Evolutionary conservation across 306 rosid genomes (phyloP).

Genomic region (Corylus americana): DNA sequence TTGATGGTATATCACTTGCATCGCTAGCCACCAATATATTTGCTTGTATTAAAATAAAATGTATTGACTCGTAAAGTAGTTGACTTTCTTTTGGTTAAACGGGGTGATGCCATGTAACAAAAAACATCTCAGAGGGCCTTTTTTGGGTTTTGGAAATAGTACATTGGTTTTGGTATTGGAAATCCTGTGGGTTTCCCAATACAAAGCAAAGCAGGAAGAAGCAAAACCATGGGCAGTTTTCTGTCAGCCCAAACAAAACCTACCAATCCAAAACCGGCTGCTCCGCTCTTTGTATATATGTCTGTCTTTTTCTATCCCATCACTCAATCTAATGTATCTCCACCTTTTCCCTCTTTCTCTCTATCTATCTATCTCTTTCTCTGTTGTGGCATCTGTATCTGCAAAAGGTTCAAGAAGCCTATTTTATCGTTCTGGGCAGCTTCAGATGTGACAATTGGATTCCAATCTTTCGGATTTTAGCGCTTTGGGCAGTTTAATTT

Average conservation of each 20-base stretch:
- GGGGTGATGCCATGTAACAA: not conserved
- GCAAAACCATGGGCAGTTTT: conserved; percentile 89
- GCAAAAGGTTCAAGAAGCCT: not conserved
- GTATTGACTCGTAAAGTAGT: not conserved
- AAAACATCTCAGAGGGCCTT: not conserved
- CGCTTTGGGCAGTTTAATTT: conserved; percentile 19
- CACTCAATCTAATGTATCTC: conserved; percentile 7
- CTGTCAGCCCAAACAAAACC: conserved; percentile 47
- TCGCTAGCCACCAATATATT: too few species aligned
- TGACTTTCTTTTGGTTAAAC: not conserved
- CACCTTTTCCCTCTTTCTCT: conserved; percentile 6
- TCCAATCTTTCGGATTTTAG: conserved; percentile 7
- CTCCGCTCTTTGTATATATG: conserved; percentile 40
- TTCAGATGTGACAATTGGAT: conserved; percentile 11
- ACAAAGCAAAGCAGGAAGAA: conserved; percentile 26
- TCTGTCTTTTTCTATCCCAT: conserved; percentile 4
- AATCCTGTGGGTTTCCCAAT: conserved; percentile 44
- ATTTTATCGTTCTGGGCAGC: not conserved
- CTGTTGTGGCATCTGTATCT: not conserved
- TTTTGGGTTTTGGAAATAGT: too few species aligned
- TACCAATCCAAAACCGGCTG: conserved; percentile 57
- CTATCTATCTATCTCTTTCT: conserved; percentile 1
- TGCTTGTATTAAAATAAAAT: not conserved
- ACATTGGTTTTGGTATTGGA: conserved; percentile 32
- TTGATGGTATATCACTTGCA: too few species aligned